phyloP scores from a whole-genome alignment of 306 rosid species.

The Cyamopsis tetragonoloba region DNA sequence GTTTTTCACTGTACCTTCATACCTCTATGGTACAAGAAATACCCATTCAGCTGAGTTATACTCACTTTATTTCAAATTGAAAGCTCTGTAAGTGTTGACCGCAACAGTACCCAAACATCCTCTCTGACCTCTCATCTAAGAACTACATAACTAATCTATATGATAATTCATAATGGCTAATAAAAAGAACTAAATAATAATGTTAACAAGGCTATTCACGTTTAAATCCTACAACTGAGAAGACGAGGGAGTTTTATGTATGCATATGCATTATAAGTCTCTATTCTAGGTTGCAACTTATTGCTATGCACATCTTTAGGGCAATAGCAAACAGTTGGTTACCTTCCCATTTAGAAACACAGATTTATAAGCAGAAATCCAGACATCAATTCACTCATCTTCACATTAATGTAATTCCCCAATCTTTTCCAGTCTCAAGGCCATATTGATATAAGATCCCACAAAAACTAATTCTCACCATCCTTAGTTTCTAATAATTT shows the following conservation, averaged over 20 bases:
- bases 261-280: background rate
- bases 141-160: background rate
- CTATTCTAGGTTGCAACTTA: slow-evolving; percentile 32
- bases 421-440: slow-evolving; percentile 1
- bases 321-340: background rate
- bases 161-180: too few species aligned
- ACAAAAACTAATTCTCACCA: slow-evolving; percentile 10
- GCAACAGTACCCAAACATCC: background rate
- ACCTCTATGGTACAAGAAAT: background rate
- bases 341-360: background rate
- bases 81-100: background rate
- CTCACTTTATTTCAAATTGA: slow-evolving; percentile 4
- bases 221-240: background rate
- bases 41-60: slow-evolving; percentile 2
- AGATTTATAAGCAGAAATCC: background rate
- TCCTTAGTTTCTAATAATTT: slow-evolving; percentile 3
- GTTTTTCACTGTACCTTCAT: background rate
- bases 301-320: slow-evolving; percentile 1
- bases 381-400: slow-evolving; percentile 6
- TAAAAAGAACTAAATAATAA: too few species aligned
- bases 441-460: background rate
- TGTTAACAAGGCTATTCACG: slow-evolving; percentile 4
- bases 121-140: slow-evolving; percentile 8
- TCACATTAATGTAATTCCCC: slow-evolving; percentile 12
- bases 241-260: background rate